Conservation (phyloP, 1,139 yeast genomes). For the Debaryomyces sp. region DNA sequence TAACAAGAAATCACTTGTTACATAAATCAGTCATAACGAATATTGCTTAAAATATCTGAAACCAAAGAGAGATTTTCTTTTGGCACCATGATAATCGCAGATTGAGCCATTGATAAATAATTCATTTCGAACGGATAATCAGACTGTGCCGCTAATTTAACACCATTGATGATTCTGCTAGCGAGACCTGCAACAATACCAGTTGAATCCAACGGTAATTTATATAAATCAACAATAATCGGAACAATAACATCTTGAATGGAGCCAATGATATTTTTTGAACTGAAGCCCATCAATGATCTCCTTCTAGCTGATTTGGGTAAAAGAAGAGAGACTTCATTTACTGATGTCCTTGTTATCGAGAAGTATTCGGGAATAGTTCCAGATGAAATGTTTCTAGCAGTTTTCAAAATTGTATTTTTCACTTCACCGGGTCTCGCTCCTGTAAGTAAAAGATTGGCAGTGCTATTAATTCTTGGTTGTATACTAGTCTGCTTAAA, state of each 20-base stretch:
- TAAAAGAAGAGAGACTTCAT: slow-evolving; percentile 57
- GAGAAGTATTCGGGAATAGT: slow-evolving; percentile 56
- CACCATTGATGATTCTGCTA: slow-evolving; percentile 44
- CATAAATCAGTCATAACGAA: not conserved
- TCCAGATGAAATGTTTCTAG: slow-evolving; percentile 30
- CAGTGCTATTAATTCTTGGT: slow-evolving; percentile 46
- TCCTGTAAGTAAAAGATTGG: slow-evolving; percentile 59
- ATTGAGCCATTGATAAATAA: slow-evolving; percentile 63
- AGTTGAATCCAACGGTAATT: slow-evolving; percentile 60
- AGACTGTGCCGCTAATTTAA: slow-evolving; percentile 19
- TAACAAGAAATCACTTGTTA: not conserved
- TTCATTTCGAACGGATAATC: slow-evolving; percentile 51
- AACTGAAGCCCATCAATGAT: slow-evolving; percentile 42
- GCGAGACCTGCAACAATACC: slow-evolving; percentile 75
- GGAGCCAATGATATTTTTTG: slow-evolving; percentile 55
- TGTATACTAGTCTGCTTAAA: slow-evolving; percentile 43
- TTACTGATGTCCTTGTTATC: slow-evolving; percentile 55
- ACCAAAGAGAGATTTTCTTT: slow-evolving; percentile 47
- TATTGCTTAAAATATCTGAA: slow-evolving; percentile 18
- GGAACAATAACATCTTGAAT: slow-evolving; percentile 62
- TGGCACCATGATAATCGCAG: slow-evolving; percentile 64
- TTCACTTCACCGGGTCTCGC: slow-evolving; percentile 55
- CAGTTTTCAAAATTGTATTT: slow-evolving; percentile 39
- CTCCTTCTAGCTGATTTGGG: slow-evolving; percentile 46
- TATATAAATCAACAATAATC: slow-evolving; percentile 55